A percentile compares a stretch with the other conserved stretches of the same genome.
These are phyloP conservation scores for Amanita brunnescens DNA, from an alignment of 768 basidiomycete species.

Conservation along the genomic window DNA sequence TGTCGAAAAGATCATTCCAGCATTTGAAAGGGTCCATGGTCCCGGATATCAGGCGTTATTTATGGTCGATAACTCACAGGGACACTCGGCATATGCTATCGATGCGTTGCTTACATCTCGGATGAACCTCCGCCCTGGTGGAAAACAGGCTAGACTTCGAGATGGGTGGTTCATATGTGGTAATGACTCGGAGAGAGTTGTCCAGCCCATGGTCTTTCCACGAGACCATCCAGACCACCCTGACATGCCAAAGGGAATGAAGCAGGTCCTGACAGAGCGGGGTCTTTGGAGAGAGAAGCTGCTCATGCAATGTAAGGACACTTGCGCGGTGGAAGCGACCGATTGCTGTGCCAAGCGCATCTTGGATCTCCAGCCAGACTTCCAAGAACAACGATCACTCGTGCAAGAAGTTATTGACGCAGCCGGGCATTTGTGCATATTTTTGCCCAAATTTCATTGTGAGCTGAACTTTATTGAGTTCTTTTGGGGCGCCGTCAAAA, in stretches of 20 bases:
- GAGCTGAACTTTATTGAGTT: conserved; percentile 10
- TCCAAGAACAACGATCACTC: conserved; percentile 8
- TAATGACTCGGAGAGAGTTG: conserved; percentile 15
- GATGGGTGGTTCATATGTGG: conserved; percentile 24
- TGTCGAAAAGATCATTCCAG: conserved; percentile 20
- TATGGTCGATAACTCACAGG: conserved; percentile 35
- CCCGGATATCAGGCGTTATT: conserved; percentile 26
- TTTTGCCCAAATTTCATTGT: conserved; percentile 7
- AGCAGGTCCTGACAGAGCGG: conserved; percentile 17
- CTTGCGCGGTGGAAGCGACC: conserved; percentile 1
- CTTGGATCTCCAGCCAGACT: conserved; percentile 9
- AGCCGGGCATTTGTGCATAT: conserved; percentile 11
- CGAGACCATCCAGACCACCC: conserved; percentile 22
- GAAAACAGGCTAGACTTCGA: conserved; percentile 26
- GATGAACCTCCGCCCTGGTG: conserved; percentile 30
- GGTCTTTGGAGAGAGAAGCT: conserved; percentile 13
- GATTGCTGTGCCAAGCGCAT: conserved; percentile 11
- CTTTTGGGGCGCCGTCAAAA: too few relatives aligned
- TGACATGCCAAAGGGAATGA: conserved; percentile 20
- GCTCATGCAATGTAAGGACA: conserved; percentile 3
- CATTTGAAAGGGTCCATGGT: conserved; percentile 22
- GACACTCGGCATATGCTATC: conserved; percentile 27
- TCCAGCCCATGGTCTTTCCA: conserved; percentile 28
- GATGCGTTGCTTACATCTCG: conserved; percentile 25
- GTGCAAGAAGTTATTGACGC: conserved; percentile 11